These are phyloP conservation scores for Microascus cirrosus DNA, from an alignment of 2,329 filamentous ascomycete genomes.

Conservation along the genomic window DNA sequence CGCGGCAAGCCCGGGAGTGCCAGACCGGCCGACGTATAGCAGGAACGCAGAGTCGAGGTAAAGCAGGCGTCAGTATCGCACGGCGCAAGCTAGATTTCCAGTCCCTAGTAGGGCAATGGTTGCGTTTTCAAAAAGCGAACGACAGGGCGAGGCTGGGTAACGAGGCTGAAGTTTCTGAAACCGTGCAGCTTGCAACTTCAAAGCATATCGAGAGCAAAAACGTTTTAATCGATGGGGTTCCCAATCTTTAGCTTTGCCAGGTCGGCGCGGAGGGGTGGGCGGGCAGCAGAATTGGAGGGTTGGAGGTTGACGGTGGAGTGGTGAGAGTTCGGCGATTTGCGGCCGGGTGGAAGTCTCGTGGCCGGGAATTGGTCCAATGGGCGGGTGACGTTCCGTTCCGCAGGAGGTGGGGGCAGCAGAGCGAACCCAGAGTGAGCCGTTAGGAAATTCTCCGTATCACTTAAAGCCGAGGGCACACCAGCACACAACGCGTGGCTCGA, in stretches of 20 bases:
- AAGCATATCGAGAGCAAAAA: not conserved
- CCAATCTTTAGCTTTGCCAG: not conserved
- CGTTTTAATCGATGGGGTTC: not conserved
- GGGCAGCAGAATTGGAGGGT: too few species aligned
- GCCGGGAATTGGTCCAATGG: not conserved
- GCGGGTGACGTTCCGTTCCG: constrained; percentile 6
- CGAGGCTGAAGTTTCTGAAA: too few species aligned
- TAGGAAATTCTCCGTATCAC: not conserved
- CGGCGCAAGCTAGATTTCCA: not conserved
- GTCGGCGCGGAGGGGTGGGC: not conserved
- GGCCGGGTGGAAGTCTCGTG: not conserved
- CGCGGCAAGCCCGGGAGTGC: not conserved
- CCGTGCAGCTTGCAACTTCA: too few species aligned
- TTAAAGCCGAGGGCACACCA: not conserved
- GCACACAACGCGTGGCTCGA: not conserved
- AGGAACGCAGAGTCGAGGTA: not conserved
- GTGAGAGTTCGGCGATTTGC: not conserved
- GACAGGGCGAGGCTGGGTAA: not conserved
- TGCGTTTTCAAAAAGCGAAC: not conserved
- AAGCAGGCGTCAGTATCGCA: not conserved
- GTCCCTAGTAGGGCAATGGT: not conserved
- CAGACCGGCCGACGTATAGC: not conserved
- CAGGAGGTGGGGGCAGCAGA: not conserved
- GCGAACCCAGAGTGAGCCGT: too few species aligned
- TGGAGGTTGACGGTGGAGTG: not conserved